Evolutionary conservation across 73 alveolate genomes (phyloP), one percentile per base, ranked within the genome.

Genomic region (Diophrys appendiculata): DNA sequence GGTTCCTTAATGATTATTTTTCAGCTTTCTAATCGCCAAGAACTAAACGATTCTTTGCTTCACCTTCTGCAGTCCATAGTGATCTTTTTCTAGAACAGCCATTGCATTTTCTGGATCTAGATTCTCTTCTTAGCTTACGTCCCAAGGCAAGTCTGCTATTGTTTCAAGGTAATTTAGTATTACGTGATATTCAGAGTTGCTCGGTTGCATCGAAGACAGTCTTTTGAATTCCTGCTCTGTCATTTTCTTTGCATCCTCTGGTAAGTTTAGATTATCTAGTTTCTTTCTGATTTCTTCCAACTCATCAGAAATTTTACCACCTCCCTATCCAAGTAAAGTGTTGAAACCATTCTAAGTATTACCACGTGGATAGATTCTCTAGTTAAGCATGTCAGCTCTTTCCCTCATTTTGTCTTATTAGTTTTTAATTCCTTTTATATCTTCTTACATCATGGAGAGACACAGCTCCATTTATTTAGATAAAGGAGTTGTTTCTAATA

Each of bases 11-110:
- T 88, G 87, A 77, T 79, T 84, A 52, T 67, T 76, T 82, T 81
- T 87, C 54, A 95, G 88, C n/a, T 85, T 83, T 33, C 96, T 81
- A 8, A 95, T 97, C 8, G 99, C 99, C 29, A 95, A 78, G 83
- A 90, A 92, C 88, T 96, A 89, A 53, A 96, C 77, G 53, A 96
- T 96, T 78, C 99, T 90, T 43, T 93, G 86, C 83, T 96, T 96
- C 31, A 96, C 97, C 53, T 94, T 88, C 32, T 91, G 96, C 29
- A 96, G 77, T 28, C 99, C 99, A 56, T 74, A 95, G 84, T 96
- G 99, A 72, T 96, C 99, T 78, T 92, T 54, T 27, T 85, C 96
- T 35, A 92, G 90, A 23, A 86, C 71, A 24, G 69, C 84, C 81
- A 78, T 68, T 0, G 97, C 97, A 25, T 82, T 43, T n/a, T 82